These are phyloP conservation scores for Cutaneotrichosporon sp. DNA, from an alignment of 1,284 basidiomycete species.

Conservation along the genomic window DNA sequence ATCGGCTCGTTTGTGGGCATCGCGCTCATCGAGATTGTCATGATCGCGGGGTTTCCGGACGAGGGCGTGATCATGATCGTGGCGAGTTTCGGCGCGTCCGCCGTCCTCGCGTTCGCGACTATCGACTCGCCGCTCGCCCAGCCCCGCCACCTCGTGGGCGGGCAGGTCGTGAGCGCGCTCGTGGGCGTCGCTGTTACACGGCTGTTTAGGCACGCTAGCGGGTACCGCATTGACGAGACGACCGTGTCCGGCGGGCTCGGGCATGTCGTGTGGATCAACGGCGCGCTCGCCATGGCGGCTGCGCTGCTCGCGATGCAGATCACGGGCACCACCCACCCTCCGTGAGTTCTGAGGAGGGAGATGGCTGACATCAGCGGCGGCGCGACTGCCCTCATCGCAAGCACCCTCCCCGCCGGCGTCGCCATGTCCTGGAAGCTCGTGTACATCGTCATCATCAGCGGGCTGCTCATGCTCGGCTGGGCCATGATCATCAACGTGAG, in stretches of 20 bases:
- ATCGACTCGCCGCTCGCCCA: conserved; percentile 65
- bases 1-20: conserved; percentile 63
- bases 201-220: conserved; percentile 57
- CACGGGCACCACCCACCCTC: conserved; percentile 64
- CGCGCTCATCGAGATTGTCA: conserved; percentile 61
- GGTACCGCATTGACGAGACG: conserved; percentile 53
- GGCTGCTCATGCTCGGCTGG: conserved; percentile 59
- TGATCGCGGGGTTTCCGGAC: conserved; percentile 44
- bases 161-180: conserved; percentile 62
- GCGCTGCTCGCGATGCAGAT: conserved; percentile 62
- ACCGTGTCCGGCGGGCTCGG: conserved; percentile 26
- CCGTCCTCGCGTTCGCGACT: conserved; percentile 63
- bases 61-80: conserved; percentile 50
- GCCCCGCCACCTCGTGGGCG: conserved; percentile 62
- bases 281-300: conserved; percentile 60
- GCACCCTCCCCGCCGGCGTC: conserved; percentile 57
- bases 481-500: conserved; percentile 59
- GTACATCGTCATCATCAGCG: conserved; percentile 63
- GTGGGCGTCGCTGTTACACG: conserved; percentile 62
- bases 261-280: conserved; percentile 61
- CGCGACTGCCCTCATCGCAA: conserved; percentile 58
- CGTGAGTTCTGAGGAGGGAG: conserved; percentile 39
- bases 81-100: conserved; percentile 63
- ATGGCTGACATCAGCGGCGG: conserved; percentile 55
- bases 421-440: conserved; percentile 64